phyloP scores from a whole-genome alignment of 176 grass and related monocot species.

The Rhipidocladum racemiflorum region DNA sequence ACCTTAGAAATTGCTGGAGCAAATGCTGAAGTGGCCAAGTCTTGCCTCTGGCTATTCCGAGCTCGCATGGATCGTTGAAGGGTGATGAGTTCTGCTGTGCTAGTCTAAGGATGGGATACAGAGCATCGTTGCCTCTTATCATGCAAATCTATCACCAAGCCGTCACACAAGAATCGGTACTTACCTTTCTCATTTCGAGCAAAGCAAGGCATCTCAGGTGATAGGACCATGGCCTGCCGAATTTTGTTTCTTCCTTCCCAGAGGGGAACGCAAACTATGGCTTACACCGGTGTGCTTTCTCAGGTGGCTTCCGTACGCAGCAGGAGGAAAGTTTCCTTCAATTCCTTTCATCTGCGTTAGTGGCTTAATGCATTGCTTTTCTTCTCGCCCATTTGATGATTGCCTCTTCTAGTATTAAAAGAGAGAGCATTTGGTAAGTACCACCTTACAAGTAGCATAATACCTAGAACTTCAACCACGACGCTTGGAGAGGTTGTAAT shows the following conservation, averaged over 20 bases:
- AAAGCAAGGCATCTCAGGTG: slow-evolving; percentile 39
- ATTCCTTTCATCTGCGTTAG: background rate
- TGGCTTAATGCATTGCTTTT: background rate
- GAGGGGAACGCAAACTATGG: background rate
- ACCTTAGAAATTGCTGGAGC: slow-evolving; percentile 11
- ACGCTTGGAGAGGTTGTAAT: background rate
- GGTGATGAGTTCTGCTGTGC: background rate
- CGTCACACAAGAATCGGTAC: slow-evolving; percentile 38
- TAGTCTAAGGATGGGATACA: background rate
- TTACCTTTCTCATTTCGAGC: slow-evolving; percentile 30
- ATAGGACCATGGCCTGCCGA: background rate
- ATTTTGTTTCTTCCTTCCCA: background rate
- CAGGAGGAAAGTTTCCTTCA: slow-evolving; percentile 9
- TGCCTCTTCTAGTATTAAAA: background rate
- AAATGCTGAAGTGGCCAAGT: background rate
- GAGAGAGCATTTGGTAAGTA: background rate
- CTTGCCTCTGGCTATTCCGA: background rate
- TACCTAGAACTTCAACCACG: background rate
- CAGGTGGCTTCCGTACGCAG: background rate
- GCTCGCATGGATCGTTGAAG: slow-evolving; percentile 2
- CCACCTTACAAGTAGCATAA: background rate
- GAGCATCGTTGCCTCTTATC: slow-evolving; percentile 16
- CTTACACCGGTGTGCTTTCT: background rate
- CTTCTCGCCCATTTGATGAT: background rate
- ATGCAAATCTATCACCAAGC: background rate